A percentile compares a stretch with the other conserved stretches of the same genome.
Evolutionary conservation across 495 filamentous ascomycete species (phyloP).

Genomic region (Extremus antarcticus): DNA sequence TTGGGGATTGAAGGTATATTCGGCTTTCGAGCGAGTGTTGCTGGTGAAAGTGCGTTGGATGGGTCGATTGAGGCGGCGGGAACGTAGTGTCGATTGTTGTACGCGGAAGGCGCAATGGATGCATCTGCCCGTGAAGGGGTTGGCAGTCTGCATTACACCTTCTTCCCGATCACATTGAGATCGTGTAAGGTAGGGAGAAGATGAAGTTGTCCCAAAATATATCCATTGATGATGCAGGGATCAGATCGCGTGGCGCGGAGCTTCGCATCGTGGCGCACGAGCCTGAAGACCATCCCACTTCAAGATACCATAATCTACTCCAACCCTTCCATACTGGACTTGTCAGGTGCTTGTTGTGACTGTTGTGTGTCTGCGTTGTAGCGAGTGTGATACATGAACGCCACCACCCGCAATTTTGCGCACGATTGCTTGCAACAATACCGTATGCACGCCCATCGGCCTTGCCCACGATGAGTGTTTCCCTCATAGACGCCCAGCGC

Average conservation of each 20-base stretch:
- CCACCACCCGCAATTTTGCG: not conserved
- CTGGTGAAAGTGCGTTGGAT: not conserved
- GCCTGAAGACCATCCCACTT: not conserved
- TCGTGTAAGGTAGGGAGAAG: not conserved
- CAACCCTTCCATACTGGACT: no score
- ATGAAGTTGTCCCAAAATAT: no score
- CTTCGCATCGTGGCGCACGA: not conserved
- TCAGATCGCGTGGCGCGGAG: not conserved
- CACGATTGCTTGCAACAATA: no score
- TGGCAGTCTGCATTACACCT: conserved; percentile 2
- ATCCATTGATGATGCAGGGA: not conserved
- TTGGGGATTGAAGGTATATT: no score
- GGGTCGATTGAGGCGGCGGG: conserved; percentile 6
- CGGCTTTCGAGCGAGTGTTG: not conserved
- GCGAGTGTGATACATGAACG: no score
- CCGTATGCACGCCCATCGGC: not conserved
- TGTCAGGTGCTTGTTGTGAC: no score
- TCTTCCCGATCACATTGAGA: not conserved
- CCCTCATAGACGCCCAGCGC: conserved; percentile 33
- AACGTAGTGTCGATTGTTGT: conserved; percentile 10
- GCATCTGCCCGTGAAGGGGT: conserved; percentile 12
- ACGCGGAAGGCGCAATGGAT: conserved; percentile 24
- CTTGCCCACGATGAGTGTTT: conserved; percentile 27
- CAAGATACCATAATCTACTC: no score
- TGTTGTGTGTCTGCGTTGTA: no score